A percentile compares a stretch with the other conserved stretches of the same genome.
phyloP scores from a whole-genome alignment of 495 filamentous ascomycete genomes.

The Aspergillus mulundensis region DNA sequence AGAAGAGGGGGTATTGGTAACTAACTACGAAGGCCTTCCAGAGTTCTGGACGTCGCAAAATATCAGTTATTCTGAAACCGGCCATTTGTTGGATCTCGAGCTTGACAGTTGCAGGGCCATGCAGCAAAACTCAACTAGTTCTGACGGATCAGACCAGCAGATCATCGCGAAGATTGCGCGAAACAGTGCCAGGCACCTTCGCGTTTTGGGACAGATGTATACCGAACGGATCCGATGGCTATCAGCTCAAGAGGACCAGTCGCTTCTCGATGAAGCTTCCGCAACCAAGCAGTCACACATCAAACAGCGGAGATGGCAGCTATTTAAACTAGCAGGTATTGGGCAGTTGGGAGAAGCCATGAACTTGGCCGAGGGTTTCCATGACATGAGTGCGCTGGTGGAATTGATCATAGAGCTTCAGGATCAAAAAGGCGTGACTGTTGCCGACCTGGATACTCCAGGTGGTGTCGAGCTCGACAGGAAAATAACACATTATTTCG shows the following conservation, averaged over 20 bases:
- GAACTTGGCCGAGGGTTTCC: conserved; percentile 66
- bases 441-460: conserved; percentile 2
- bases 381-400: conserved; percentile 65
- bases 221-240: conserved; percentile 61
- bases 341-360: conserved; percentile 65
- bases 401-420: conserved; percentile 52
- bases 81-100: conserved; percentile 46
- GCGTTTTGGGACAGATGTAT: conserved; percentile 55
- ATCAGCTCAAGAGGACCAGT: conserved; percentile 44
- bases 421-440: conserved; percentile 31
- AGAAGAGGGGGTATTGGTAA: conserved; percentile 62
- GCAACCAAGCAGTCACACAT: conserved; percentile 46
- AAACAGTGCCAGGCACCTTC: conserved; percentile 53
- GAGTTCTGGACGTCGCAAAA: conserved; percentile 72
- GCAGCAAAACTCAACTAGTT: conserved; percentile 28
- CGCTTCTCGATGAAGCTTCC: conserved; percentile 40
- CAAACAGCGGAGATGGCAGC: conserved; percentile 52
- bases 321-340: conserved; percentile 64
- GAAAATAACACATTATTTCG: conserved; percentile 60
- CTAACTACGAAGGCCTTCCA: conserved; percentile 59
- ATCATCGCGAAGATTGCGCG: conserved; percentile 43
- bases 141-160: conserved; percentile 30
- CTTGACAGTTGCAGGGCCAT: conserved; percentile 39
- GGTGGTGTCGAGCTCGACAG: conserved; percentile 32
- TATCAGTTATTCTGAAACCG: conserved; percentile 43